phyloP scores from a whole-genome alignment of 2,329 filamentous ascomycete genomes.

The Xylariaceae sp. region DNA sequence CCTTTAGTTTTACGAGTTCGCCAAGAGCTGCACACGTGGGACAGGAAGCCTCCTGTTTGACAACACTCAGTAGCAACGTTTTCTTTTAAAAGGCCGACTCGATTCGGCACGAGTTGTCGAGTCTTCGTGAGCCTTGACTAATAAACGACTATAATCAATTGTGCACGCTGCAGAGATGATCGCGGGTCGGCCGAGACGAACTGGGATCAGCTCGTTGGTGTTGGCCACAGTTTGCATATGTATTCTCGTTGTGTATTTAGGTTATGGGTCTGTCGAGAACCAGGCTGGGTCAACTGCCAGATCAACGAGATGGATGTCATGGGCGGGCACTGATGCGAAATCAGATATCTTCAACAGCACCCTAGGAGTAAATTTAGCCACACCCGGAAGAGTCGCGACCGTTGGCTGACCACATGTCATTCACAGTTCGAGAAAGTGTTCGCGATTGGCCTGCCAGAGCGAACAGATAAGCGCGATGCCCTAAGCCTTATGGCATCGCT shows the following conservation, averaged over 20 bases:
- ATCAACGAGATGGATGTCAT: constrained; percentile 4
- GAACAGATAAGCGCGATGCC: constrained; percentile 51
- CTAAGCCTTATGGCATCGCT: constrained; percentile 45
- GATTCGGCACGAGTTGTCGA: background rate
- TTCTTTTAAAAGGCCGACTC: background rate
- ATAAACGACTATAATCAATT: background rate
- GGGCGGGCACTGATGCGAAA: constrained; percentile 5
- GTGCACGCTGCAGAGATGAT: constrained; percentile 7
- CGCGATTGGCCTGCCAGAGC: constrained; percentile 47
- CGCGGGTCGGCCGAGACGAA: constrained; percentile 10
- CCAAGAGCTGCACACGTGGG: background rate
- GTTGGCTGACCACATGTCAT: background rate
- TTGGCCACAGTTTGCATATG: constrained; percentile 10
- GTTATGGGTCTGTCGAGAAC: constrained; percentile 10
- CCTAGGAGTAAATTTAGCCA: constrained; percentile 17
- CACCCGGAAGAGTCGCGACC: background rate
- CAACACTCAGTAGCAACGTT: background rate
- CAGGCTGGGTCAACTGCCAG: constrained; percentile 7
- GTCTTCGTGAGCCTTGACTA: background rate
- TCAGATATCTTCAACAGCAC: constrained; percentile 23
- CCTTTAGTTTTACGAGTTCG: background rate
- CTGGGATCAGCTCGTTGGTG: constrained; percentile 3
- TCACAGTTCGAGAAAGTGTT: constrained; percentile 47
- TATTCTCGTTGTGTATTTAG: constrained; percentile 8
- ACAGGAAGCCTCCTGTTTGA: background rate